These are phyloP conservation scores for Pistacia atlantica DNA, from an alignment of 345 rosid species.

Conservation along the genomic window DNA sequence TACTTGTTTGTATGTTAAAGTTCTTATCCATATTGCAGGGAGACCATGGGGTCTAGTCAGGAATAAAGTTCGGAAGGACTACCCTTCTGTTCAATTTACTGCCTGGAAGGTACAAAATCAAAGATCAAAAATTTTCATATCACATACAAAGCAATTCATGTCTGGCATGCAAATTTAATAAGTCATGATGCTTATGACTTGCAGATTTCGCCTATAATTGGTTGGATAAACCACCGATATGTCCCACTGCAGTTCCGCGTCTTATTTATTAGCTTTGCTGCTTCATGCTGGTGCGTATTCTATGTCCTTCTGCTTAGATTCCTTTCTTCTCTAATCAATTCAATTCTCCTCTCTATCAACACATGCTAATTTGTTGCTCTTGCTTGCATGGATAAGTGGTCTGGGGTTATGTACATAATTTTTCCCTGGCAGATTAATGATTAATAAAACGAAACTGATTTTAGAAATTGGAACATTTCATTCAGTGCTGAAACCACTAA, in stretches of 20 bases:
- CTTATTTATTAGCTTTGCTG: constrained; percentile 65
- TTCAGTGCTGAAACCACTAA: background rate
- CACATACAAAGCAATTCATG: background rate
- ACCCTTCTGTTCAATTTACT: constrained; percentile 67
- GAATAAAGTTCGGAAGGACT: constrained; percentile 66
- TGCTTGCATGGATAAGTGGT: background rate
- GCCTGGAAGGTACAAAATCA: constrained; percentile 78
- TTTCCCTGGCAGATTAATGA: background rate
- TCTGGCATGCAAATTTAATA: background rate
- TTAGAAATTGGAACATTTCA: background rate
- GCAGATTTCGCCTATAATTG: constrained; percentile 93
- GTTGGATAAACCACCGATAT: constrained; percentile 85
- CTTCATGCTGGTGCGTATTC: constrained; percentile 69
- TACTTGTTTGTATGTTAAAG: background rate
- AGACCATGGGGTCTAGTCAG: constrained; percentile 73
- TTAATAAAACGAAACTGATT: background rate
- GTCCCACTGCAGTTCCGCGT: constrained; percentile 85
- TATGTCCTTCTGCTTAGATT: constrained; percentile 1
- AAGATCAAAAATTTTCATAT: background rate
- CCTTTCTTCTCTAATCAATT: background rate
- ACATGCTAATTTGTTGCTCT: background rate
- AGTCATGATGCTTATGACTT: constrained; percentile 17
- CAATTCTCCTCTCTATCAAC: background rate
- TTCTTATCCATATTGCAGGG: constrained; percentile 45
- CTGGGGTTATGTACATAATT: background rate